These are phyloP conservation scores for Trichoderma aggressivum DNA, from an alignment of 2,329 filamentous ascomycete genomes.

Conservation along the genomic window DNA sequence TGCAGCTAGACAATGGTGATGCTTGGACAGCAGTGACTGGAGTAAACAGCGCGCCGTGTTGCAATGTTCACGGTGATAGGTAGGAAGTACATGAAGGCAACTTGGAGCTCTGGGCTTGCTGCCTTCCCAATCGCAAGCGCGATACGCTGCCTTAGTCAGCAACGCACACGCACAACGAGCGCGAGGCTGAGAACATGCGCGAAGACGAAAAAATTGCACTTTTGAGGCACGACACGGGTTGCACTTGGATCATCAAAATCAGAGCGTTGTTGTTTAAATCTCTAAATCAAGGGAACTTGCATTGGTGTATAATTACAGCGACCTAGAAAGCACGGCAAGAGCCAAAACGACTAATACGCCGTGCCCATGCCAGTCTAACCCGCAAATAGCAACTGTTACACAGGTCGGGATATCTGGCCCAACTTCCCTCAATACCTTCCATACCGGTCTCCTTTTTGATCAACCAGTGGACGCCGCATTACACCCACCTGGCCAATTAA, in stretches of 20 bases:
- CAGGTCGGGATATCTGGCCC: constrained; percentile 38
- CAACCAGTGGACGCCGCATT: constrained; percentile 38
- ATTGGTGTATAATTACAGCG: constrained; percentile 63
- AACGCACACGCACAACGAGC: not conserved
- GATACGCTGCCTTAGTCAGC: not conserved
- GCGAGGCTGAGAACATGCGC: not conserved
- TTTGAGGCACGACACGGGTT: not conserved
- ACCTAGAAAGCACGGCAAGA: constrained; percentile 47
- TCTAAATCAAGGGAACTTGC: constrained; percentile 48
- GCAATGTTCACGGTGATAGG: not conserved
- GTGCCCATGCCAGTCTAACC: constrained; percentile 50
- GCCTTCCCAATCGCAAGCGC: not conserved
- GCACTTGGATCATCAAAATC: not conserved
- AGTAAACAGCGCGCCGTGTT: not conserved
- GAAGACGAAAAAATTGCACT: not conserved
- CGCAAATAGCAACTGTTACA: constrained; percentile 43
- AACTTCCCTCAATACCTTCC: constrained; percentile 45
- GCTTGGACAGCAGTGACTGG: not conserved
- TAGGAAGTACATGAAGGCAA: no score
- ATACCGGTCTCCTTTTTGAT: constrained; percentile 46
- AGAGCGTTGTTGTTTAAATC: not conserved
- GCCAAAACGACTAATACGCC: constrained; percentile 44
- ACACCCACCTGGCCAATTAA: constrained; percentile 35
- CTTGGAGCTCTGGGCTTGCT: not conserved
- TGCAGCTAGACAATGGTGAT: not conserved